Evolutionary conservation across 2,329 filamentous ascomycete species (phyloP), one percentile per base, ranked within the genome.

Genomic region (Aureobasidium sp.): DNA sequence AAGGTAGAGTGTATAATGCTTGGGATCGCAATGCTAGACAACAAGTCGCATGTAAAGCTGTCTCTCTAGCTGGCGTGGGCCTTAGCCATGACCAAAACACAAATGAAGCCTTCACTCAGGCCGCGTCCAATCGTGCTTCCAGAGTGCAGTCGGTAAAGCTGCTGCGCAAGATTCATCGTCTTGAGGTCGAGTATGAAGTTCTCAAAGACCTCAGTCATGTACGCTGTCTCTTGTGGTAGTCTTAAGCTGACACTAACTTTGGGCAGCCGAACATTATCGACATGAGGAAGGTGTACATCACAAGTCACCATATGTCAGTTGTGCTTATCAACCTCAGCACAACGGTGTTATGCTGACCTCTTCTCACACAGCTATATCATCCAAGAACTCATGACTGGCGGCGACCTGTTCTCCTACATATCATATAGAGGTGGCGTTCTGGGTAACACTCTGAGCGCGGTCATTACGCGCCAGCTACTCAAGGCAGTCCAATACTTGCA

Each of bases 11-110:
- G 3, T 78, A 82, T 61, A 74, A 86, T 10, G 83, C 81, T 5
- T 70, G 80, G 2, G 79, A 88, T 17, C 70, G 75, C 27, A 71
- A 71, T 7, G 82, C 80, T 0, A 77, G 79, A 41, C 79, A 78
- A 61, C 88, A 90, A 67, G 66, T 89, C 23, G 87, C 86, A 12
- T 91, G 88, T 76, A 90, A 91, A 68, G 73, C 89, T 9, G 76
- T 89, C 57, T 76, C 82, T 59, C 68, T 87, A 26, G 44, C 41
- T 20, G 46, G 60, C 8, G 48, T 52, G n/a, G n/a, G 44, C 3
- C 27, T 61, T 9, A 27, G 9, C 15, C 6, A 23, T 4, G n/a
- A 39, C 20, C 48, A 44, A 37, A 15, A 48, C 39, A 34, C 55
- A n/a, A 15, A n/a, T 17, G 39, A 46, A 46, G 55, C 42, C 17